phyloP scores from a whole-genome alignment of 257 asterid genomes.

The Solanum tarijense region DNA sequence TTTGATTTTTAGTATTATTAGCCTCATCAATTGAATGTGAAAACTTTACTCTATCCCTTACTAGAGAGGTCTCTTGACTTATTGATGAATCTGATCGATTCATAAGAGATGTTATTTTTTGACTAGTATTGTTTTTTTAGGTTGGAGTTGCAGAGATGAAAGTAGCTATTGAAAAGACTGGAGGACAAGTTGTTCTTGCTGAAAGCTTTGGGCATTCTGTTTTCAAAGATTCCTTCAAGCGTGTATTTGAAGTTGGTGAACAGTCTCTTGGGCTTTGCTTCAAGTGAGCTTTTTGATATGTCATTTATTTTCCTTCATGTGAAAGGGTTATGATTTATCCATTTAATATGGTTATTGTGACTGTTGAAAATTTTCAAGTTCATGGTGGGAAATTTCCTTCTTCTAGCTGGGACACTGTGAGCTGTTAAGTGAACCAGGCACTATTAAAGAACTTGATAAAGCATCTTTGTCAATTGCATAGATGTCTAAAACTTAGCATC shows the following conservation, averaged over 20 bases:
- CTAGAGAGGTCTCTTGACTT: not conserved
- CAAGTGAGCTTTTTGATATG: constrained; percentile 53
- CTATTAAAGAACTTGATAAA: not conserved
- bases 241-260: constrained; percentile 74
- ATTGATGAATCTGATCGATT: not conserved
- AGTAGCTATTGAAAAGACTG: constrained; percentile 92
- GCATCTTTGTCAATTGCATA: not conserved
- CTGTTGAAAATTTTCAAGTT: not conserved
- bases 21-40: not conserved
- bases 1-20: not conserved
- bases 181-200: constrained; percentile 88
- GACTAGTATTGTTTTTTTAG: constrained; percentile 24
- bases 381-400: not conserved
- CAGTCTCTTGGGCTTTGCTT: constrained; percentile 88
- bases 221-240: constrained; percentile 88
- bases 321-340: not conserved
- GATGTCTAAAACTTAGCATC: not conserved
- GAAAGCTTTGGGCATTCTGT: constrained; percentile 99
- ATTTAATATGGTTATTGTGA: not conserved
- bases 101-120: not conserved
- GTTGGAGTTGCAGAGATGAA: constrained; percentile 99
- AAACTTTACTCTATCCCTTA: not conserved
- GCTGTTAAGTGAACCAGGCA: not conserved
- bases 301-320: not conserved
- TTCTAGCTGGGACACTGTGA: not conserved